Percentiles rank a stretch among this genome's conserved stretches.
Conservation (phyloP, 495 filamentous ascomycete species). For the Chaetomium fimeti region DNA sequence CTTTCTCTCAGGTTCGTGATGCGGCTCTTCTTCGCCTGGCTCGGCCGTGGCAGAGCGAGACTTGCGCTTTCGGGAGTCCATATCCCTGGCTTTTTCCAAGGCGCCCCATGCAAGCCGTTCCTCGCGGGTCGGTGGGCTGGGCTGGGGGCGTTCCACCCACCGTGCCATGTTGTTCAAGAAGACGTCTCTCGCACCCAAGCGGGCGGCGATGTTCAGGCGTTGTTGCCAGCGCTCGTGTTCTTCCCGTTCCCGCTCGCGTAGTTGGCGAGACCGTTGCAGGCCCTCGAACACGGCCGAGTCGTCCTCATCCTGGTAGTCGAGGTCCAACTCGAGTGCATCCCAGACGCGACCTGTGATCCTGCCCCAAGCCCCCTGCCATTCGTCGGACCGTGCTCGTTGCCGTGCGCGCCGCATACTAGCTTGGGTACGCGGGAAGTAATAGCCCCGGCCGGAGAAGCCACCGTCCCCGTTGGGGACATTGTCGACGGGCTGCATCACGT, state of each 20-base stretch:
- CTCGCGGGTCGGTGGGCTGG: conserved; percentile 68
- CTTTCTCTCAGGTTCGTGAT: conserved; percentile 65
- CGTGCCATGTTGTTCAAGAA: conserved; percentile 60
- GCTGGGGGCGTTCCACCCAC: conserved; percentile 33
- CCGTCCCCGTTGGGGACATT: neutral
- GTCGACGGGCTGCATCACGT: conserved; percentile 35
- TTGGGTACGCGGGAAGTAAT: conserved; percentile 51
- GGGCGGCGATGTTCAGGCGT: conserved; percentile 73
- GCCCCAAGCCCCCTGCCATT: conserved; percentile 58
- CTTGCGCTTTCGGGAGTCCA: conserved; percentile 70
- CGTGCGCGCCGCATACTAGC: conserved; percentile 48
- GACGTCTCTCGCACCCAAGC: conserved; percentile 64
- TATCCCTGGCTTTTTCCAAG: conserved; percentile 76
- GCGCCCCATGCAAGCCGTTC: conserved; percentile 86
- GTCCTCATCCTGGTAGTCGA: conserved; percentile 87
- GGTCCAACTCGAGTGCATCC: conserved; percentile 66
- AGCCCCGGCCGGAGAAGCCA: conserved; percentile 18
- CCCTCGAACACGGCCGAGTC: conserved; percentile 45
- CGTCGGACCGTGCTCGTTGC: conserved; percentile 48
- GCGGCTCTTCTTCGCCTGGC: conserved; percentile 59
- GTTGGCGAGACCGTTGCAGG: conserved; percentile 55
- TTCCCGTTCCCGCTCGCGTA: conserved; percentile 60
- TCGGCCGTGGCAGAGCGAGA: conserved; percentile 69
- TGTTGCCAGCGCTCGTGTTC: conserved; percentile 75
- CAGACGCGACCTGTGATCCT: conserved; percentile 50